These are phyloP conservation scores for Cystobasidium slooffiae DNA, from an alignment of 1,284 basidiomycete genomes.

Conservation along the genomic window DNA sequence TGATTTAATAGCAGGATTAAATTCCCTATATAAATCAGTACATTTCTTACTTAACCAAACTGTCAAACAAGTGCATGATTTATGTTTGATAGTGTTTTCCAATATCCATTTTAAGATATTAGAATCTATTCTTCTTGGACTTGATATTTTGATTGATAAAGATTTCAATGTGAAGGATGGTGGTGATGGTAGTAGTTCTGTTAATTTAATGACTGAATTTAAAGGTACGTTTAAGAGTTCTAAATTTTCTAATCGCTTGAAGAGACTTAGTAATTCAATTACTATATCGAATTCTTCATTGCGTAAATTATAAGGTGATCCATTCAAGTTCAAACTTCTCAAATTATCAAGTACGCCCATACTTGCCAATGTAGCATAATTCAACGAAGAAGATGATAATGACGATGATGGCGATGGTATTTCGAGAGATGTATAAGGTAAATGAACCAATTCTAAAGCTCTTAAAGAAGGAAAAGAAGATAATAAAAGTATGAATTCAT, in stretches of 20 bases:
- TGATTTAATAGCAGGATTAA: background rate
- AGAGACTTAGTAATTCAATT: constrained; percentile 9
- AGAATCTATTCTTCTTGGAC: constrained; percentile 11
- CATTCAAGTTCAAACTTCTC: constrained; percentile 16
- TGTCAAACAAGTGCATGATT: constrained; percentile 3
- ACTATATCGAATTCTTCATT: constrained; percentile 22
- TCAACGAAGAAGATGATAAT: background rate
- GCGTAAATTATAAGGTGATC: background rate
- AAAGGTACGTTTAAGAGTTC: constrained; percentile 23
- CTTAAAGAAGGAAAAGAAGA: constrained; percentile 20
- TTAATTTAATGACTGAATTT: background rate
- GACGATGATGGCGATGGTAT: too few species aligned
- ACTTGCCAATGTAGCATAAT: background rate
- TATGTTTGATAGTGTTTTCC: background rate
- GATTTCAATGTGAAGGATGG: constrained; percentile 18
- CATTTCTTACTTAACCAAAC: constrained; percentile 24
- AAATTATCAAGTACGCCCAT: constrained; percentile 20
- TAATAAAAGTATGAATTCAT: constrained; percentile 27
- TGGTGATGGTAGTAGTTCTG: background rate
- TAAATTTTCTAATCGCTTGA: constrained; percentile 16
- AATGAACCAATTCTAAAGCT: constrained; percentile 20
- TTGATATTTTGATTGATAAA: constrained; percentile 10
- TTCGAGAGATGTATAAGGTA: constrained; percentile 25
- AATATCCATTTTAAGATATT: constrained; percentile 25
- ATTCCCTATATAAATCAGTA: background rate